Evolutionary conservation across 768 basidiomycete genomes (phyloP).

Genomic region (Suillus ampliporus): DNA sequence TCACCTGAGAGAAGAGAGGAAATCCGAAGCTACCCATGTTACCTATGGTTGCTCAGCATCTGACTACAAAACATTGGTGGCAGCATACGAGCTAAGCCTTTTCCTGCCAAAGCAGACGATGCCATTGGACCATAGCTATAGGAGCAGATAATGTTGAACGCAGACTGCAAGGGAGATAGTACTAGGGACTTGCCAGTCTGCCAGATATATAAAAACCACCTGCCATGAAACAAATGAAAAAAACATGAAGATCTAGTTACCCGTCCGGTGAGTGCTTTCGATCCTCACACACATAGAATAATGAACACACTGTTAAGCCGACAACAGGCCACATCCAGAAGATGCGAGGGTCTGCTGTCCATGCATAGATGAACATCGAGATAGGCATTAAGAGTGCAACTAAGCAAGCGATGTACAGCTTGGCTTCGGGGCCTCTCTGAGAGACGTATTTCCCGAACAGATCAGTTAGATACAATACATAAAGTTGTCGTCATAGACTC

Average conservation of each 20-base stretch:
- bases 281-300: background rate
- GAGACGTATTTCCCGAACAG: conserved; percentile 35
- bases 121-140: conserved; percentile 61
- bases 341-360: conserved; percentile 58
- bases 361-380: conserved; percentile 74
- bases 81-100: conserved; percentile 58
- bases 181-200: conserved; percentile 54
- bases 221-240: conserved; percentile 58
- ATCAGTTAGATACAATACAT: conserved; percentile 30
- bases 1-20: conserved; percentile 64
- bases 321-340: conserved; percentile 60
- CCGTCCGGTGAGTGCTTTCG: background rate
- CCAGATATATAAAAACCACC: conserved; percentile 60
- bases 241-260: conserved; percentile 51
- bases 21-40: conserved; percentile 58
- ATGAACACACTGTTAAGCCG: conserved; percentile 8
- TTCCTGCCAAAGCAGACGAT: conserved; percentile 69
- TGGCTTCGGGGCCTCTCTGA: conserved; percentile 54
- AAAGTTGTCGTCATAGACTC: too few relatives aligned
- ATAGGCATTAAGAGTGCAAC: conserved; percentile 58
- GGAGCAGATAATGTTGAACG: conserved; percentile 6
- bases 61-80: background rate
- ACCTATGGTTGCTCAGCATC: conserved; percentile 36
- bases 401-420: conserved; percentile 59
- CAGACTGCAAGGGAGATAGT: too few relatives aligned